A percentile compares a stretch with the other conserved stretches of the same genome.
These are phyloP conservation scores for Fusarium luffae DNA, from an alignment of 2,329 filamentous ascomycete species.

Conservation along the genomic window DNA sequence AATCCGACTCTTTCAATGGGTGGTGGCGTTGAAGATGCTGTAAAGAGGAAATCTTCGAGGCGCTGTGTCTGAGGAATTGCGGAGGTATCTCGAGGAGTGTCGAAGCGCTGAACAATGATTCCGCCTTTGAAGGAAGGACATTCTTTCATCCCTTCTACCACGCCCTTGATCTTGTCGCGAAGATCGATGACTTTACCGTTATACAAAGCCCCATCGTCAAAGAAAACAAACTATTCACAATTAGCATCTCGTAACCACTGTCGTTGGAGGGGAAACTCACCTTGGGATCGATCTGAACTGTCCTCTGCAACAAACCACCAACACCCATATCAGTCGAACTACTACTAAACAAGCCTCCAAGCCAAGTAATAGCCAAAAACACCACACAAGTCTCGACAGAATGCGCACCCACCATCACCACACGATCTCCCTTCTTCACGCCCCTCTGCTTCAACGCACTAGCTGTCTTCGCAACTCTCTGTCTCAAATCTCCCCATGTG, in stretches of 20 bases:
- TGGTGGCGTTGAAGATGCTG: slow-evolving; percentile 50
- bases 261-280: slow-evolving; percentile 51
- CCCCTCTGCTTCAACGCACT: slow-evolving; percentile 75
- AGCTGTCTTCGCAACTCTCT: slow-evolving; percentile 67
- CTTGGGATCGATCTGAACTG: slow-evolving; percentile 79
- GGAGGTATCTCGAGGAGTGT: slow-evolving; percentile 67
- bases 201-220: slow-evolving; percentile 83
- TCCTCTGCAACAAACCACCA: slow-evolving; percentile 78
- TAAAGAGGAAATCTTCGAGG: slow-evolving; percentile 58
- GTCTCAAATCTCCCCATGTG: slow-evolving; percentile 75
- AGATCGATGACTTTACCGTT: slow-evolving; percentile 81
- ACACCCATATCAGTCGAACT: slow-evolving; percentile 87
- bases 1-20: slow-evolving; percentile 73
- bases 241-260: too few species aligned
- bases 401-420: slow-evolving; percentile 81
- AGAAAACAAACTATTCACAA: too few species aligned
- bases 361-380: slow-evolving; percentile 74
- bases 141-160: slow-evolving; percentile 72
- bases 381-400: slow-evolving; percentile 78
- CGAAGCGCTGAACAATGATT: slow-evolving; percentile 75
- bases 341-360: slow-evolving; percentile 81
- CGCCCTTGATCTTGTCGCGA: slow-evolving; percentile 76
- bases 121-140: slow-evolving; percentile 71
- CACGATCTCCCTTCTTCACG: slow-evolving; percentile 75
- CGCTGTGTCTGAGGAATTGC: slow-evolving; percentile 60